phyloP scores from a whole-genome alignment of 106 monocot species.

The Allium sativum region DNA sequence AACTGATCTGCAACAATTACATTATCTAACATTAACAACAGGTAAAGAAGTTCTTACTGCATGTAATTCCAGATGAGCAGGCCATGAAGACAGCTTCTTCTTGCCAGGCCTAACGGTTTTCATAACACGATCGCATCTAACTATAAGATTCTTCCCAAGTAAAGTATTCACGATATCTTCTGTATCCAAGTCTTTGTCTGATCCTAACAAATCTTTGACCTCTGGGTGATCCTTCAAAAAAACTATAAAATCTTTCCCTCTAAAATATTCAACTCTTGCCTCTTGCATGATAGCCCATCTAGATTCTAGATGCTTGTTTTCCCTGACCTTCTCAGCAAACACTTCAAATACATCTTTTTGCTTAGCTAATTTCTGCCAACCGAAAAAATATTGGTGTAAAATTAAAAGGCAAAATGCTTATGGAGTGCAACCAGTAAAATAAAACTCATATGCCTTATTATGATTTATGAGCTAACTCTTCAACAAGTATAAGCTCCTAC shows the following conservation, averaged over 20 bases:
- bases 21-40: not conserved
- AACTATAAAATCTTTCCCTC: conserved; percentile 78
- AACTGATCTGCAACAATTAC: not conserved
- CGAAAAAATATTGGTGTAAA: no score
- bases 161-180: conserved; percentile 75
- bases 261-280: conserved; percentile 92
- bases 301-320: conserved; percentile 92
- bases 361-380: conserved; percentile 42
- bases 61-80: conserved; percentile 84
- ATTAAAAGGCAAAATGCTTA: no score
- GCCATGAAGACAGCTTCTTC: conserved; percentile 96
- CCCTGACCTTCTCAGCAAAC: conserved; percentile 97
- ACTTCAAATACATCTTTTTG: conserved; percentile 73
- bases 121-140: conserved; percentile 89
- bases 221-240: conserved; percentile 79
- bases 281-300: conserved; percentile 99
- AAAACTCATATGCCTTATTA: no score
- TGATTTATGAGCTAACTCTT: no score
- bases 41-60: conserved; percentile 29
- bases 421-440: no score
- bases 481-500: no score
- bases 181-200: conserved; percentile 70
- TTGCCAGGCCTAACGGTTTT: conserved; percentile 96
- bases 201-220: conserved; percentile 58
- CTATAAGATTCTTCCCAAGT: conserved; percentile 61